Conservation (phyloP, 176 grass and related monocot genomes). For the Bromus sterilis region DNA sequence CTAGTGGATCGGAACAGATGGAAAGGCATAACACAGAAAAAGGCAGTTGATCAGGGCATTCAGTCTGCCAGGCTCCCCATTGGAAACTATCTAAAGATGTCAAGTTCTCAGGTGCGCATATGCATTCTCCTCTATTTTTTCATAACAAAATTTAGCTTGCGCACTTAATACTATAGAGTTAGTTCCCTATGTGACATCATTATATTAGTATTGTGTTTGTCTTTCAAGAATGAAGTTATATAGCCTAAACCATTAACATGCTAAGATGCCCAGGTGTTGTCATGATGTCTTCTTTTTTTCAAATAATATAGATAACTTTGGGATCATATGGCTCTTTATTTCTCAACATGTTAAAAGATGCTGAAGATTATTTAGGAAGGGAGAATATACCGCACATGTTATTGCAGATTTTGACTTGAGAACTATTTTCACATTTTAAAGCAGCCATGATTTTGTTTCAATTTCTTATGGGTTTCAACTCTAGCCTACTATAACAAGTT, state of each 20-base stretch:
- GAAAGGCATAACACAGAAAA: conserved; percentile 84
- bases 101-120: conserved; percentile 74
- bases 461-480: too few species aligned
- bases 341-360: neutral
- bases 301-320: neutral
- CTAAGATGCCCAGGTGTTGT: neutral
- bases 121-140: neutral
- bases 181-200: neutral
- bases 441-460: too few species aligned
- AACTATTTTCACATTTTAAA: neutral
- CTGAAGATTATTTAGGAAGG: neutral
- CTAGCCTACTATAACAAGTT: neutral
- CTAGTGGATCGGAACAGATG: conserved; percentile 88
- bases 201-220: neutral
- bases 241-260: too few species aligned
- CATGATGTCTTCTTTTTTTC: neutral
- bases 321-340: neutral
- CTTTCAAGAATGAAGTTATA: neutral
- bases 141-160: neutral
- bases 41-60: conserved; percentile 86
- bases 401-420: neutral
- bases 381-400: neutral
- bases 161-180: neutral
- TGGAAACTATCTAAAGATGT: conserved; percentile 86
- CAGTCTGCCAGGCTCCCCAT: conserved; percentile 85